Evolutionary conservation across 179 eudicot genomes (phyloP), one percentile per base, ranked within the genome.

Genomic region (Drosera spatulata): DNA sequence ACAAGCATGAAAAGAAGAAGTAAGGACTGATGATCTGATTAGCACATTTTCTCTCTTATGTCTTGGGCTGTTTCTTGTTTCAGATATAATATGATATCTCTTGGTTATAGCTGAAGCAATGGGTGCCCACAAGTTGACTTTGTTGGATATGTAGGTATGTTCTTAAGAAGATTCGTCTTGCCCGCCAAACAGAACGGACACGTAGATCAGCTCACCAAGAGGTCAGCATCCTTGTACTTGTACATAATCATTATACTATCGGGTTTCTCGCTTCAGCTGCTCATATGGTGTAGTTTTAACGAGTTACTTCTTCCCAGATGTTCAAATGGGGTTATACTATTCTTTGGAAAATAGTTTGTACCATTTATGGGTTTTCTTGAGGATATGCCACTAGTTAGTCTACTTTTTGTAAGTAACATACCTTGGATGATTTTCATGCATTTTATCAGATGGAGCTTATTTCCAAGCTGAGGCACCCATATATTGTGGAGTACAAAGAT

Each of bases 171-270:
- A 93, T 93, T 49, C 97, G 99, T 55, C 85, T 93, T 56, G 99
- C 99, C 53, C 95, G 99, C 54, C 99, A 93, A 77, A 89, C 95
- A 56, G 87, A 93, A 67, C 74, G 99, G 68, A 82, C 86, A 44
- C 85, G 93, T 40, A 77, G 99, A 79, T 86, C 95, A 75, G 99
- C 99, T 14, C 99, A 86, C 69, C 95, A 89, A 70, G 96, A 91
- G 94, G 96, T 87, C 61, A 40, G 71, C 66, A 11, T 58, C 10
- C 56, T 69, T 56, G 2, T 39, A 39, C 3, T 15, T 59, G 33
- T 1, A 22, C 33, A 22, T 22, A 22, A 22, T 22, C 33, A 22
- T 22, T 22, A 22, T 22, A 22, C 33, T 22, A 22, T 22, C 33
- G 33, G 33, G 33, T 22, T 22, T 22, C 33, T 22, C 33, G 33